Evolutionary conservation across 176 grass and related monocot species (phyloP), one percentile per base, ranked within the genome.

Genomic region (Triticum timopheevii): DNA sequence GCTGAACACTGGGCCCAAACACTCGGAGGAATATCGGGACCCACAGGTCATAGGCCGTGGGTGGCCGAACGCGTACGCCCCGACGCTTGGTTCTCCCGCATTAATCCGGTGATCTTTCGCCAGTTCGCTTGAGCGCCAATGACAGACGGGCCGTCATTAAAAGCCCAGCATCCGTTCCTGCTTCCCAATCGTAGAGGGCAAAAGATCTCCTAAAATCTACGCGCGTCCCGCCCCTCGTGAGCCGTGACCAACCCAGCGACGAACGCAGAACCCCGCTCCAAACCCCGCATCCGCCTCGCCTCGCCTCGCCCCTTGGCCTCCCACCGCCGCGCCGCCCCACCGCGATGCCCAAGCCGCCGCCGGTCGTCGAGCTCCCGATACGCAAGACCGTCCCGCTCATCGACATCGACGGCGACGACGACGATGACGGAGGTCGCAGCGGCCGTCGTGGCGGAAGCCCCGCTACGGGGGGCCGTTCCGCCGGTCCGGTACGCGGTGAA

Each of bases 261-360:
- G 17, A 47, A 75, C 72, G 15, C 12, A 30, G 24, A 76, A 9
- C 74, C 25, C 73, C 16, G 9, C 45, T 31, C 25, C 24, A 30
- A 11, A 73, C 42, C 73, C 73, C 13, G 22, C 42, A 10, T 52
- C 73, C 73, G 2, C 45, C 44, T 45, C 42, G 2, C 44, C 44
- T 45, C 72, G 2, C 64, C 64, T 16, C 25, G 27, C 25, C 64
- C 13, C 73, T 30, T 24, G 13, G 47, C 16, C 45, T 77, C 27
- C 73, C 73, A 10, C 13, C 45, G 45, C 69, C 68, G 68, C 31
- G 28, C 28, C 28, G 28, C 28, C 1, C 35, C 1, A 10, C 35
- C 16, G 35, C 42, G 5, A 76, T 76, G 73, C 73, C 73, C 25
- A 76, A 52, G 45, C 73, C 70, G 38, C 70, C 73, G 73, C 44